Evolutionary conservation across 2,329 filamentous ascomycete species (phyloP), one percentile per base, ranked within the genome.

Genomic region (Nemania serpens): DNA sequence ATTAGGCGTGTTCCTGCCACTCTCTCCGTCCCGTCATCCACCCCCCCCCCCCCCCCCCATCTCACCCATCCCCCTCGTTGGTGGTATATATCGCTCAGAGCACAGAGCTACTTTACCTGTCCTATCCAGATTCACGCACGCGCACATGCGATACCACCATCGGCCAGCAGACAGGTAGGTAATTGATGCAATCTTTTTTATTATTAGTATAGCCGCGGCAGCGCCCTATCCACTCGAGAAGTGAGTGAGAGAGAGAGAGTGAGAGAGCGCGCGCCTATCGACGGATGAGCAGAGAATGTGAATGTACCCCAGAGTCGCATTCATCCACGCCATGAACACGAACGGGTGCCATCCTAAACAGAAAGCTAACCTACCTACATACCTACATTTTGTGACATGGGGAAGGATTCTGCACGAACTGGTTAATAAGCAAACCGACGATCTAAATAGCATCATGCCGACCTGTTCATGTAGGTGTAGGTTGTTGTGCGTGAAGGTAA

Each of bases 1-100:
- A 49, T 55, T 7, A 25, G 46, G 29, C 22, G 33, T 18, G 53
- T 39, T 47, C 47, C 47, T 48, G 43, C 37, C 11, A 15, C 42
- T 41, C 5, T 39, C 33, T 39, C 49, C 46, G 49, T 51, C n/a
- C 39, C 55, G 39, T 39, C 55, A 57, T 37, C 29, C 18, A 39
- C 42, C 25, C 46, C 25, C 15, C 11, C 37, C 17, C 43, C 33
- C 22, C 11, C 10, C 47, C n/a, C n/a, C n/a, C n/a, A n/a, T n/a
- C n/a, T n/a, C n/a, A n/a, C n/a, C n/a, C n/a, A n/a, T n/a, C n/a
- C n/a, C 29, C 47, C 46, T 55, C 42, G 20, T 33, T 46, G 42
- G 47, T 20, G 25, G 25, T 17, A 15, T 18, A 12, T 20, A 39
- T 25, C 17, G 7, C 22, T 15, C 37, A 41, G 4, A n/a, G 37